Percentiles rank a stretch among this genome's conserved stretches.
Evolutionary conservation across 345 rosid species (phyloP).

Genomic region (Citrus cavaleriei): DNA sequence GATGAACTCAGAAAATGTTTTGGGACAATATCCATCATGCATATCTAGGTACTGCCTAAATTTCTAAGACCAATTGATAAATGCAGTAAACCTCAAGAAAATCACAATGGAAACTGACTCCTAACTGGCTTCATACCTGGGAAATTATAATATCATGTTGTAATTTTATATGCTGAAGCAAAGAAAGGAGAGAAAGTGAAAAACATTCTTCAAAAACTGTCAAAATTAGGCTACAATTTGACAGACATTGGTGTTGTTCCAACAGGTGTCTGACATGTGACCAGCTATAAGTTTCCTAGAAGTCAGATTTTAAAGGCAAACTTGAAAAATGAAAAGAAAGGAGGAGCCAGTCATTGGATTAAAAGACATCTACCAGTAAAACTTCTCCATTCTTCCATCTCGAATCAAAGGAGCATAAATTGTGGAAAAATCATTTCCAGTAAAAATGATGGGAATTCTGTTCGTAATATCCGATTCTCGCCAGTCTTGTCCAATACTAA

Average conservation of each 20-base stretch:
- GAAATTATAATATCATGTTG: not conserved
- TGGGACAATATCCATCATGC: not conserved
- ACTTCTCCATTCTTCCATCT: slow-evolving; percentile 98
- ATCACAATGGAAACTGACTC: not conserved
- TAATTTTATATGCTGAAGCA: not conserved
- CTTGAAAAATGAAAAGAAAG: not conserved
- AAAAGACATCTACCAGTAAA: slow-evolving; percentile 60
- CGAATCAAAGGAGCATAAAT: slow-evolving; percentile 95
- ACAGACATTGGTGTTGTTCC: not conserved
- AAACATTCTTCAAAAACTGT: not conserved
- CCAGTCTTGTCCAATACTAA: slow-evolving; percentile 97
- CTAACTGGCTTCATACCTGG: not conserved
- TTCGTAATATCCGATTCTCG: slow-evolving; percentile 69
- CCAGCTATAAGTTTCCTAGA: not conserved
- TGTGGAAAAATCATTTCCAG: slow-evolving; percentile 87
- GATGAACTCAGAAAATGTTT: not conserved
- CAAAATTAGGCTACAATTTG: not conserved
- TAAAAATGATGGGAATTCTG: slow-evolving; percentile 85
- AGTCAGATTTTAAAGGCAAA: not conserved
- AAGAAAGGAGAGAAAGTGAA: not conserved
- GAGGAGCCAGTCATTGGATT: not conserved
- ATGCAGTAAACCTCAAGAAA: not conserved
- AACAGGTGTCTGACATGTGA: not conserved
- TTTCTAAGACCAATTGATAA: not conserved
- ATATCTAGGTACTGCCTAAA: not conserved